Conservation (phyloP, 495 filamentous ascomycete species). For the Penicillium salamii region DNA sequence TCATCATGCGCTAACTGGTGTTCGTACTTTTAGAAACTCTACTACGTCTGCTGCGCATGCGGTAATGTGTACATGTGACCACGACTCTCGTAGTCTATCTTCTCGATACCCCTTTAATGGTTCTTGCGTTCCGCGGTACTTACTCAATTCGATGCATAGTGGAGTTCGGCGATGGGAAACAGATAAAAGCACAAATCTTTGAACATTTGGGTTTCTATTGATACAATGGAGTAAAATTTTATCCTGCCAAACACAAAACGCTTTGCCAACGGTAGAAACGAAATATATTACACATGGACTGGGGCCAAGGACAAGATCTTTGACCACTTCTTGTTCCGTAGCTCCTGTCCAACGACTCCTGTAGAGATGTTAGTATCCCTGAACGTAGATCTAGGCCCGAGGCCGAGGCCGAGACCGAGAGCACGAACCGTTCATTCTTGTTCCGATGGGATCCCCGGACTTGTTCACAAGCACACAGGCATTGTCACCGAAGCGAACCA, state of each 20-base stretch:
- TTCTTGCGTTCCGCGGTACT: slow-evolving; percentile 10
- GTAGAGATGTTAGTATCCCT: slow-evolving; percentile 23
- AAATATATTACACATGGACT: slow-evolving; percentile 71
- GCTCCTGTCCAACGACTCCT: slow-evolving; percentile 82
- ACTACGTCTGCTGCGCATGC: slow-evolving; percentile 93
- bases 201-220: slow-evolving; percentile 21
- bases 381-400: too few species aligned
- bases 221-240: slow-evolving; percentile 28
- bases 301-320: slow-evolving; percentile 97
- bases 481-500: slow-evolving; percentile 95
- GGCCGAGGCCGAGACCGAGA: background rate
- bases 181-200: background rate
- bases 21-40: slow-evolving; percentile 72
- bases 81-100: slow-evolving; percentile 4
- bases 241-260: slow-evolving; percentile 30
- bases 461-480: slow-evolving; percentile 98
- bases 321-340: slow-evolving; percentile 88
- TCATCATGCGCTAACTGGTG: background rate
- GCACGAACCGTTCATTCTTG: slow-evolving; percentile 75
- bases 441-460: slow-evolving; percentile 90
- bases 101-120: slow-evolving; percentile 37
- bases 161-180: slow-evolving; percentile 15
- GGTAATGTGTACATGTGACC: slow-evolving; percentile 74
- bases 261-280: slow-evolving; percentile 26
- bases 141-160: background rate